Base-by-base conservation (phyloP, 192 early-diverging fungal genomes). In the Coemansia sp. region DNA sequence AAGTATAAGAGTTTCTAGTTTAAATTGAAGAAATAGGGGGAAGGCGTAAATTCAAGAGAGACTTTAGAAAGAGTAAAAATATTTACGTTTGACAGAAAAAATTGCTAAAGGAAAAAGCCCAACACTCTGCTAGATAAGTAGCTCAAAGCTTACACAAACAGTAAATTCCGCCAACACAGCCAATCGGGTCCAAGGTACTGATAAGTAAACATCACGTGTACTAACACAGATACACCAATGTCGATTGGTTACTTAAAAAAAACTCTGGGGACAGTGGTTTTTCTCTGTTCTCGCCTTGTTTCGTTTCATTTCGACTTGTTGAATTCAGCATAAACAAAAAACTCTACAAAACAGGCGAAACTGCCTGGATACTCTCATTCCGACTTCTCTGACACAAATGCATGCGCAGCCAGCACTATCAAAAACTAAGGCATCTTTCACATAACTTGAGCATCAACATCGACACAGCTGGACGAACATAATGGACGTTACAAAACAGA, bases 401-500 rank as follows among this genome's bases (percentile, higher is more conserved):
- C 54, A 39, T 8, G 24, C 17, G 53, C 9, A 14, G 41, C 17
- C 14, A 43, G 41, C 17, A 43, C 50, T 37, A 23, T 11, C 25
- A 38, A 13, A 30, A 25, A 5, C 23, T 9, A 50, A 7, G 6
- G 12, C 2, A 43, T 18, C 41, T 43, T 43, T 43, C 10, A 21
- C 44, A 17, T 46, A 27, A 19, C 46, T 37, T 8, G 4, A 33
- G 1, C 40, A 37, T 57, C 30, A 33, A 8, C 15, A 58, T 48
- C 37, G 19, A 17, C n/a, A 24, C 33, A 49, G 43, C 11, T 13
- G 30, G 11, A 45, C 18, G 33, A 27, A n/a, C 9, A 41, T 18
- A 5, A 76, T 76, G 73, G 73, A 77, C 39, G 73, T 77, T 19
- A 70, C 64, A 14, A 53, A 54, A 5, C 59, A 66, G 12, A 77